Conservation (phyloP, 2,329 filamentous ascomycete genomes). For the Pestalotiopsis sp. region DNA sequence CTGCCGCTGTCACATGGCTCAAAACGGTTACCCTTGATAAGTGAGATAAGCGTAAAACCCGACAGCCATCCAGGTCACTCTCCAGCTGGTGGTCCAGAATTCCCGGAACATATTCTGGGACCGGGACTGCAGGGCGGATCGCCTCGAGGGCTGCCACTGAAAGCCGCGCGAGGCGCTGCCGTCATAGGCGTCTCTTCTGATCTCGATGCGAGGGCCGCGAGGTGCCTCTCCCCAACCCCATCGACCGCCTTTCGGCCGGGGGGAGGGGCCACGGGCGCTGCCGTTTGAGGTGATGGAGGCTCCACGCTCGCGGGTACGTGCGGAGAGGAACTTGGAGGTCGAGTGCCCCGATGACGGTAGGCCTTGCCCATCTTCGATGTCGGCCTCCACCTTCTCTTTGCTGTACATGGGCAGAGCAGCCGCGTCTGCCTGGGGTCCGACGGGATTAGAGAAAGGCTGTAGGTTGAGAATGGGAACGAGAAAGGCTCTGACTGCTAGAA, state of each 20-base stretch:
- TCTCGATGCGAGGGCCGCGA: constrained; percentile 54
- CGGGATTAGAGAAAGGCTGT: constrained; percentile 55
- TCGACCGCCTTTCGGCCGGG: constrained; percentile 27
- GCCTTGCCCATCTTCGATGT: constrained; percentile 36
- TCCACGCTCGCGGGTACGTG: constrained; percentile 28
- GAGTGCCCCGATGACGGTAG: constrained; percentile 35
- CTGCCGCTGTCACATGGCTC: background rate
- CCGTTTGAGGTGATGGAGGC: constrained; percentile 25
- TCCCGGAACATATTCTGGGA: constrained; percentile 58
- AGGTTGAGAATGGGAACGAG: constrained; percentile 59
- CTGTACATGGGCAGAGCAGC: constrained; percentile 45
- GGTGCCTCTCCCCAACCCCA: constrained; percentile 47
- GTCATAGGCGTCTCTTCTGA: constrained; percentile 47
- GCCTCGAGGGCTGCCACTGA: constrained; percentile 29
- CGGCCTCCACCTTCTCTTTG: constrained; percentile 57
- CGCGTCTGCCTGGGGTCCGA: constrained; percentile 29
- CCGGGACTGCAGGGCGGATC: constrained; percentile 22
- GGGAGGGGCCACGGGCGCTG: constrained; percentile 24
- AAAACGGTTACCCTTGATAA: constrained; percentile 55
- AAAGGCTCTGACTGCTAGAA: constrained; percentile 56
- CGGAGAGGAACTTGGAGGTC: constrained; percentile 35
- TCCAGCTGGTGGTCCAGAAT: constrained; percentile 61
- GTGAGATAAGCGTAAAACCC: constrained; percentile 69
- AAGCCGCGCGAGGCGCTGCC: constrained; percentile 34
- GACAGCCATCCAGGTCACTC: constrained; percentile 65